Base-by-base conservation (phyloP, 305 asterid genomes). In the Andrographis paniculata region DNA sequence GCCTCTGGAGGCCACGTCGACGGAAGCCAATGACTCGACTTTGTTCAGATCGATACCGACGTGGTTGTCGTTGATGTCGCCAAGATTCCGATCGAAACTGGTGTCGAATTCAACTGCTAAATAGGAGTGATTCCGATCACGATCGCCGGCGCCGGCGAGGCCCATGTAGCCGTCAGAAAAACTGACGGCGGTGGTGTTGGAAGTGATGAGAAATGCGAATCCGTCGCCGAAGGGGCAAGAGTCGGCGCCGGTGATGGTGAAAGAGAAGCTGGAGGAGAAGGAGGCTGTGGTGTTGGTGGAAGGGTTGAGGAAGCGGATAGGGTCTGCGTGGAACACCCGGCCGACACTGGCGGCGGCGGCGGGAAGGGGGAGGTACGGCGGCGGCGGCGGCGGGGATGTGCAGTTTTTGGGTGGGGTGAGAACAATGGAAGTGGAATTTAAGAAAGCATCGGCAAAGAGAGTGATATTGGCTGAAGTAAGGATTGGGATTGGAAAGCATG, bases 141-240 rank as follows among this genome's bases (percentile, higher is more conserved):
- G n/a, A n/a, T n/a, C n/a, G 55, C 70, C 81, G 50, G 63, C 71
- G 1, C 33, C 33, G 33, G 33, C 33, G 7, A 83, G 71, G 5
- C 94, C 94, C 87, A 87, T 78, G 52, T 64, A 65, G 3, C 89
- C 93, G 52, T 70, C 71, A 7, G 22, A 46, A 8, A 48, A 45
- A 42, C 76, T 68, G 45, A 75, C 51, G n/a, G 78, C 60, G 31
- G 51, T 60, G 9, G 49, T 45, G 37, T 69, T 64, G 0, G 84
- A 71, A n/a, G 82, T 68, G 68, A 88, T 62, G 50, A 84, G 41
- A 37, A 88, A 81, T 0, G 84, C 78, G 17, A 84, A 23, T 2
- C 97, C 97, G 22, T 88, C 94, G 12, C 89, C 97, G 47, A 63
- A 70, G 41, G 87, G 80, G 71, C 89, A 88, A 47, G 73, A 52